phyloP scores from a whole-genome alignment of 192 early-diverging fungal genomes.

The Chytriomyces confervae region DNA sequence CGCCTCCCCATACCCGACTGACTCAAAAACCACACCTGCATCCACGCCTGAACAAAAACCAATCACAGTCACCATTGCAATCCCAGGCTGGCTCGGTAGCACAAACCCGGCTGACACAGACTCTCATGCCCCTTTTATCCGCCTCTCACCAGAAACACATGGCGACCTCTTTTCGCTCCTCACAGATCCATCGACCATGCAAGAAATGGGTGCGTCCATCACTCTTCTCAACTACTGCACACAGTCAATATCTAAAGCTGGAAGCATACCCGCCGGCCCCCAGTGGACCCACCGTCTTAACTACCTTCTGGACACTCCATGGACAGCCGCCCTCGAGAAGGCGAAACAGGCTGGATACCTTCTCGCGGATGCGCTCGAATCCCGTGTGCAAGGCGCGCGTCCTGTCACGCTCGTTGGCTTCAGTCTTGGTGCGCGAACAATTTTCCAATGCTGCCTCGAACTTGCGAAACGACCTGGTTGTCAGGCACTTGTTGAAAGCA shows the following conservation, averaged over 20 bases:
- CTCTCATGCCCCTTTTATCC: conserved; percentile 79
- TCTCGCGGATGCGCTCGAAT: conserved; percentile 84
- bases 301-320: conserved; percentile 73
- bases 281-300: conserved; percentile 56
- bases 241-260: no score
- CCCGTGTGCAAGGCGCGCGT: conserved; percentile 81
- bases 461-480: conserved; percentile 66
- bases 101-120: conserved; percentile 64
- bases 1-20: neutral
- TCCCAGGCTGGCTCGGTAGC: conserved; percentile 78
- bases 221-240: conserved; percentile 29
- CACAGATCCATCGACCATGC: conserved; percentile 85
- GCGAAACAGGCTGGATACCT: conserved; percentile 73
- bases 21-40: neutral
- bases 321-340: conserved; percentile 65
- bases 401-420: conserved; percentile 91
- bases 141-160: conserved; percentile 66
- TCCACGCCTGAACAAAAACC: conserved; percentile 5
- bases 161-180: conserved; percentile 88
- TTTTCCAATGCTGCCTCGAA: conserved; percentile 86
- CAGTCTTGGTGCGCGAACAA: conserved; percentile 86
- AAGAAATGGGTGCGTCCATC: conserved; percentile 80
- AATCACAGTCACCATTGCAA: conserved; percentile 73
- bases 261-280: conserved; percentile 32
- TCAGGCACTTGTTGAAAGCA: conserved; percentile 84